Evolutionary conservation across 1,139 yeast genomes (phyloP).

Genomic region (Hansenula sp.): DNA sequence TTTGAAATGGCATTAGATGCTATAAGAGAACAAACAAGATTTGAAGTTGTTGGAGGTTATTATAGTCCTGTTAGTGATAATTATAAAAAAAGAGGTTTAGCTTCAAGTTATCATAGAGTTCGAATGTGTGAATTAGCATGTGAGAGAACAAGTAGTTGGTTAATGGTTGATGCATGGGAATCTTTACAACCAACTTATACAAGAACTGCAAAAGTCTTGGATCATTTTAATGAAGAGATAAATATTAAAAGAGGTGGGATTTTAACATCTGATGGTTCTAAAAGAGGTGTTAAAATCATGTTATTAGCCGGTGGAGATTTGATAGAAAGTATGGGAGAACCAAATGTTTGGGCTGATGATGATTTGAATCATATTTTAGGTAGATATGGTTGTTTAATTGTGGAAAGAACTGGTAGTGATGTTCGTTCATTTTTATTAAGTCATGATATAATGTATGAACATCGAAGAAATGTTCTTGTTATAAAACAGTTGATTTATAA

Average conservation of each 20-base stretch:
- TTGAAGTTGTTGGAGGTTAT: conserved; percentile 95
- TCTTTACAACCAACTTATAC: conserved; percentile 88
- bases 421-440: conserved; percentile 86
- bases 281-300: conserved; percentile 91
- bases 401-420: conserved; percentile 95
- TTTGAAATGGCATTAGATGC: conserved; percentile 98
- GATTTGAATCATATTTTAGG: conserved; percentile 95
- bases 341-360: conserved; percentile 97
- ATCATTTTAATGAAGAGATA: conserved; percentile 94
- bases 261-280: conserved; percentile 65
- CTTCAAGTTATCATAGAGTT: conserved; percentile 84
- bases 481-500: conserved; percentile 94
- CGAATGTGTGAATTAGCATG: conserved; percentile 98
- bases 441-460: conserved; percentile 97
- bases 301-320: conserved; percentile 96
- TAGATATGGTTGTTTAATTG: conserved; percentile 91
- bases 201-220: conserved; percentile 91
- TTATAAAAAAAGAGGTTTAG: conserved; percentile 90
- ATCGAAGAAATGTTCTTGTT: conserved; percentile 86
- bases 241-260: conserved; percentile 89
- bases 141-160: conserved; percentile 94
- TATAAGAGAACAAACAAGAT: conserved; percentile 86
- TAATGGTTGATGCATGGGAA: conserved; percentile 99
- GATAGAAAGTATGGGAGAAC: conserved; percentile 99
- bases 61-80: conserved; percentile 97